Base-by-base conservation (phyloP, 352 stramenopile genomes). In the Aphanomyces stellatus region DNA sequence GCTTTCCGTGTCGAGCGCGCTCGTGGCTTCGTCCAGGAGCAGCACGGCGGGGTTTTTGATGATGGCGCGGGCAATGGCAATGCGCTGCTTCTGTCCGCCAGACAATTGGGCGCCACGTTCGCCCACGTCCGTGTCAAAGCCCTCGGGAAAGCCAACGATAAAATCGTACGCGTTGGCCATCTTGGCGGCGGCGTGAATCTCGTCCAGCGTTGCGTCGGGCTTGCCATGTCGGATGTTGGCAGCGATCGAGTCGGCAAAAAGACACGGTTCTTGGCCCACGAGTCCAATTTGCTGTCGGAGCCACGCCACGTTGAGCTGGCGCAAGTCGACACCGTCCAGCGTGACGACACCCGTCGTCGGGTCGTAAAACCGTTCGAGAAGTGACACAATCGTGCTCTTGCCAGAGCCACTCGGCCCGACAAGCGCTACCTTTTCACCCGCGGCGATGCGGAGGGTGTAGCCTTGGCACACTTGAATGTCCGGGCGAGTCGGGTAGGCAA, bases 311-410 rank as follows among this genome's bases (percentile, higher is more conserved):
- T 91, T 93, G 7, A 96, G 67, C 19, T 68, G 69, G 15, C 78
- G 70, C 28, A 95, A 76, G 69, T 87, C 68, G 37, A 69, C 43
- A 4, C 77, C 75, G 42, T 87, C 78, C 27, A 82, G 69, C 30
- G 55, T 74, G 7, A 87, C 78, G 1, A 59, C 61, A 0, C 76
- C 79, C 15, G 56, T 62, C 0, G 79, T 65, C 4, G 96, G 81
- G 69, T 98, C 91, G 72, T 98, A 98, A 65, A 98, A 98, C 22
- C 93, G 80, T 70, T 98, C 97, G 1, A 98, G 75, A 1, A 98
- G 77, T 24, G 90, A 85, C 24, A 87, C 84, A 53, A 98, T 85
- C 22, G 93, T 98, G 24, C 89, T 96, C 70, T 98, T 98, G 60
- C 93, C 83, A 66, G 74, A 73, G 34, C 84, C 69, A 28, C 65